phyloP scores from a whole-genome alignment of 148 eudicot species.

The Linanthus parryae region DNA sequence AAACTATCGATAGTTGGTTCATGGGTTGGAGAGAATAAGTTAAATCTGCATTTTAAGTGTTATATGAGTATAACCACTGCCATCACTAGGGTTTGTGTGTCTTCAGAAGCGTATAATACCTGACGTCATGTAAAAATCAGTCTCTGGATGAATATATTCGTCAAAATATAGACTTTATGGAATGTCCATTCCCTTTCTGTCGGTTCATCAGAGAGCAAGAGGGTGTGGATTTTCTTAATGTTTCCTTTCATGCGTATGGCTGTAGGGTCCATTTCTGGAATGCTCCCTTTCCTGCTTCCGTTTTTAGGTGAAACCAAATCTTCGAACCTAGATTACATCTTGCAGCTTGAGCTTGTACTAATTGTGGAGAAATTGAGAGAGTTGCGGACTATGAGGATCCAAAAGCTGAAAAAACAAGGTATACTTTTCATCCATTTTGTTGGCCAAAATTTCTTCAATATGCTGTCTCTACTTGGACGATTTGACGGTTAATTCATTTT shows the following conservation, averaged over 20 bases:
- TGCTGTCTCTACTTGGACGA: constrained; percentile 18
- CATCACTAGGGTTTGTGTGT: too few relatives aligned
- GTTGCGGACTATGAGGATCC: constrained; percentile 80
- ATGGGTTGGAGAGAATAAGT: too few relatives aligned
- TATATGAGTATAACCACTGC: too few relatives aligned
- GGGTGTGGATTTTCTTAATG: background rate
- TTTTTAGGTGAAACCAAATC: background rate
- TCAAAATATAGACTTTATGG: too few relatives aligned
- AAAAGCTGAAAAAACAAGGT: constrained; percentile 97
- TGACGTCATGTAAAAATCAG: too few relatives aligned
- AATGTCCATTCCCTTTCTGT: too few relatives aligned
- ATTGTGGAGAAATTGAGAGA: constrained; percentile 97
- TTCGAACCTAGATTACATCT: constrained; percentile 8
- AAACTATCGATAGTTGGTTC: background rate
- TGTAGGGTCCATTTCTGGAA: background rate
- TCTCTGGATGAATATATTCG: background rate
- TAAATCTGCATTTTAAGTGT: too few relatives aligned
- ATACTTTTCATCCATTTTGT: constrained; percentile 2
- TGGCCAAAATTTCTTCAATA: background rate
- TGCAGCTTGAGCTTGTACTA: constrained; percentile 90
- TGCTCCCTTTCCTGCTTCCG: background rate
- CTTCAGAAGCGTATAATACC: too few relatives aligned
- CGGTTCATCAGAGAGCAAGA: background rate
- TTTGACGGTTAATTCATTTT: too few relatives aligned
- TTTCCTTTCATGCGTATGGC: too few relatives aligned